A percentile compares a stretch with the other conserved stretches of the same genome.
These are phyloP conservation scores for Sugiyamaella neomexicana DNA, from an alignment of 1,139 yeast species.

Conservation along the genomic window DNA sequence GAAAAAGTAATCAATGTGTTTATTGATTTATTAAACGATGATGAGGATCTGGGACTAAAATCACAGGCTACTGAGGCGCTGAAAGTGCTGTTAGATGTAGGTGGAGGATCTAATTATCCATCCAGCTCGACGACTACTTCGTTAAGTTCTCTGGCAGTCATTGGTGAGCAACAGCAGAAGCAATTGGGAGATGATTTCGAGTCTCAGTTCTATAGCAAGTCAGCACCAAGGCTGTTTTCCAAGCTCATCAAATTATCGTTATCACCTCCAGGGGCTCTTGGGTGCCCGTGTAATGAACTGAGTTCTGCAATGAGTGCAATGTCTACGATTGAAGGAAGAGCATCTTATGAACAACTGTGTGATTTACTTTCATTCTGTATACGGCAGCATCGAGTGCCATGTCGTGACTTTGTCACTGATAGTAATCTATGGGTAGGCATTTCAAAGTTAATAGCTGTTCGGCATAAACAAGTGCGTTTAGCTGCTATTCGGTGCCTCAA, in stretches of 20 bases:
- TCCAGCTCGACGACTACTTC: constrained; percentile 5
- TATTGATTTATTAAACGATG: constrained; percentile 61
- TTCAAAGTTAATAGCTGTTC: constrained; percentile 45
- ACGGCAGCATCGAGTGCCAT: constrained; percentile 55
- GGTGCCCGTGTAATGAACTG: constrained; percentile 16
- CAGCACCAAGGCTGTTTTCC: constrained; percentile 29
- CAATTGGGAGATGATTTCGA: constrained; percentile 16
- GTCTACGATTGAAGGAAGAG: constrained; percentile 36
- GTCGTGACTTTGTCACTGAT: constrained; percentile 62
- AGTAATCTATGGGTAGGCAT: constrained; percentile 57
- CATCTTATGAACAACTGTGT: constrained; percentile 63
- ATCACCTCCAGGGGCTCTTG: constrained; percentile 22
- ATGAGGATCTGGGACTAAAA: constrained; percentile 68
- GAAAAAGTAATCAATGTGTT: constrained; percentile 55
- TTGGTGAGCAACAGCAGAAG: background rate
- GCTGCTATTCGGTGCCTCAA: constrained; percentile 48
- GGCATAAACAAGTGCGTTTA: constrained; percentile 54
- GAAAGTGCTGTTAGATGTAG: constrained; percentile 59
- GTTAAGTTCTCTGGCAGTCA: background rate
- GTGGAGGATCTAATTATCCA: background rate
- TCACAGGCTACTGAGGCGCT: constrained; percentile 85
- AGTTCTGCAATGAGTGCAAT: constrained; percentile 18
- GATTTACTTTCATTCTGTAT: constrained; percentile 69
- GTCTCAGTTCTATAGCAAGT: constrained; percentile 27
- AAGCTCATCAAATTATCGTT: constrained; percentile 8